Conservation (phyloP, 1,139 yeast species). For the Sugiyamaella paludigena region DNA sequence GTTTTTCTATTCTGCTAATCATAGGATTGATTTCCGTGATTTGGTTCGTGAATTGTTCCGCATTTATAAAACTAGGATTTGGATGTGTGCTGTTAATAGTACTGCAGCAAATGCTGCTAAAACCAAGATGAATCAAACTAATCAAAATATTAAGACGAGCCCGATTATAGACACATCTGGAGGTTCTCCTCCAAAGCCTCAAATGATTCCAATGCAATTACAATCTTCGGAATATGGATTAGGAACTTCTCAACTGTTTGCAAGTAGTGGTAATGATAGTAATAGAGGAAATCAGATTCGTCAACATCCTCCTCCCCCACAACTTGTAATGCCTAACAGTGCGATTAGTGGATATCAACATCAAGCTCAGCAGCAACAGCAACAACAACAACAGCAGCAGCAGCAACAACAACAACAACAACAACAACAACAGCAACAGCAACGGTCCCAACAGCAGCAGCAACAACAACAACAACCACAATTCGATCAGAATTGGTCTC, state of each 20-base stretch:
- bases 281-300: neutral
- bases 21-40: constrained; percentile 88
- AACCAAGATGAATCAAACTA: neutral
- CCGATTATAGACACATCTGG: neutral
- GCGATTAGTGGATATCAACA: neutral
- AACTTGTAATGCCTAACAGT: neutral
- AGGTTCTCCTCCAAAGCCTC: constrained; percentile 3
- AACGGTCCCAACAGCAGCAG: neutral
- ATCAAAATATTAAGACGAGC: neutral
- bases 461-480: neutral
- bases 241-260: constrained; percentile 15
- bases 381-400: neutral
- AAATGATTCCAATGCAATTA: neutral
- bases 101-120: constrained; percentile 16
- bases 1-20: constrained; percentile 79
- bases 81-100: constrained; percentile 81
- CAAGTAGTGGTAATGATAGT: neutral
- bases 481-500: no score
- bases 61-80: constrained; percentile 91
- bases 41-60: constrained; percentile 89
- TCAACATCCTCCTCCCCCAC: constrained; percentile 5
- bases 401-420: neutral
- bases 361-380: constrained; percentile 4
- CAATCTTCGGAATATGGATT: constrained; percentile 13
- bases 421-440: neutral